phyloP scores from a whole-genome alignment of 257 asterid genomes.

The Rauvolfia tetraphylla region DNA sequence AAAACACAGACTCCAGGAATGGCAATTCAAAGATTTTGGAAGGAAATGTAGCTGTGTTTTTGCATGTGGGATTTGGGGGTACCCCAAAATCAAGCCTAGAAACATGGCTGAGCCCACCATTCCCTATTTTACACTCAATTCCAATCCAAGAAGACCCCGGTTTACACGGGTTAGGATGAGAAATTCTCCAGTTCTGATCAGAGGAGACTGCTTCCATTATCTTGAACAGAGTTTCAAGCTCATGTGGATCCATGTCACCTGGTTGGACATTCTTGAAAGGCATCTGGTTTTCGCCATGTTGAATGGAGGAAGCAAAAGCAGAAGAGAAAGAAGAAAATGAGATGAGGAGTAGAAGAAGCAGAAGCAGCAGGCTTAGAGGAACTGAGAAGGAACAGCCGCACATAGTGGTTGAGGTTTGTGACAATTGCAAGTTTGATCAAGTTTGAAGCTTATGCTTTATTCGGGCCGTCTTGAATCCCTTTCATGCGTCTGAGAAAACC shows the following conservation, averaged over 20 bases:
- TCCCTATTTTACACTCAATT: constrained; percentile 51
- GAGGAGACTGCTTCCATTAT: constrained; percentile 67
- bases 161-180: constrained; percentile 71
- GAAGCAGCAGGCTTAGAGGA: constrained; percentile 32
- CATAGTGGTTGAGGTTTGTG: constrained; percentile 40
- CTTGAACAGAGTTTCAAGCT: constrained; percentile 58
- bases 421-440: constrained; percentile 6
- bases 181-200: constrained; percentile 57
- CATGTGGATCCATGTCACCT: constrained; percentile 45
- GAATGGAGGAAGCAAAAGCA: constrained; percentile 23
- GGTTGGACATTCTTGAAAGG: constrained; percentile 18
- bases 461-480: background rate
- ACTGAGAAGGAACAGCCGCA: too few relatives aligned
- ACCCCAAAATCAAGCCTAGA: constrained; percentile 72
- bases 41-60: constrained; percentile 62
- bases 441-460: background rate
- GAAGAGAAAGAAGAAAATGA: constrained; percentile 16
- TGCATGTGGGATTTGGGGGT: constrained; percentile 76
- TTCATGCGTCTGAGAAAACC: background rate
- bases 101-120: constrained; percentile 44
- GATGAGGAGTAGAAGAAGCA: constrained; percentile 16
- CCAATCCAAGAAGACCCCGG: constrained; percentile 69
- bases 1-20: constrained; percentile 65
- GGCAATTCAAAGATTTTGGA: constrained; percentile 59
- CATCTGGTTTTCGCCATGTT: constrained; percentile 3